Evolutionary conservation across 2,329 filamentous ascomycete genomes (phyloP).

Genomic region (Emmonsia crescens): DNA sequence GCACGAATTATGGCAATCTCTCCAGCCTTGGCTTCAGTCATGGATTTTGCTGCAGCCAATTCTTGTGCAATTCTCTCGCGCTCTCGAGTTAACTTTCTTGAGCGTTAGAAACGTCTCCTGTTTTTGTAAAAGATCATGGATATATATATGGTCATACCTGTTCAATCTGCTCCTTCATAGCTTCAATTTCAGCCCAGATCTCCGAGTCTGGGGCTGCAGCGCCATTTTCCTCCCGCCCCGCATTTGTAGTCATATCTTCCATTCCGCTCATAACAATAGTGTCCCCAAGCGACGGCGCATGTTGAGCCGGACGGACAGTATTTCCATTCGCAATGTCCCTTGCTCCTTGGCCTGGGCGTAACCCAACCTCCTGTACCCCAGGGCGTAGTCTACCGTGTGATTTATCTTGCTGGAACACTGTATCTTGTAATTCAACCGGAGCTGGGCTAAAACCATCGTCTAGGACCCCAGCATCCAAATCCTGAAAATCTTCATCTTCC

Average conservation of each 20-base stretch:
- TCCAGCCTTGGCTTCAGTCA: constrained; percentile 43
- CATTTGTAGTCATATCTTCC: neutral
- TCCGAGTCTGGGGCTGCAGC: neutral
- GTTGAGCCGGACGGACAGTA: neutral
- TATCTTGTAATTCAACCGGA: constrained; percentile 16
- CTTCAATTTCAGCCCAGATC: constrained; percentile 7
- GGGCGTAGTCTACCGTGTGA: neutral
- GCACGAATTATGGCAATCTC: constrained; percentile 52
- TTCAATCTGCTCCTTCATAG: constrained; percentile 12
- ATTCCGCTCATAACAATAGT: neutral
- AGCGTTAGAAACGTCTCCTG: constrained; percentile 4
- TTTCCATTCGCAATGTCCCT: neutral
- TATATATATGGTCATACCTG: constrained; percentile 9
- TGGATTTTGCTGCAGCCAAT: constrained; percentile 28
- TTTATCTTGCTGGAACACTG: neutral
- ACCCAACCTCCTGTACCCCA: neutral
- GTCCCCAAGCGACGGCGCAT: neutral
- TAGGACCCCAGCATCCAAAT: constrained; percentile 34
- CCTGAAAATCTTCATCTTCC: constrained; percentile 33
- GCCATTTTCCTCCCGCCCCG: neutral
- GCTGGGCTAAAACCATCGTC: constrained; percentile 25
- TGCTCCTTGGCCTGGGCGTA: neutral
- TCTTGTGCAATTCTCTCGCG: constrained; percentile 30
- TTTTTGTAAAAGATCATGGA: no score
- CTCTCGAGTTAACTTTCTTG: constrained; percentile 27